Percentiles rank a stretch among this genome's conserved stretches.
These are phyloP conservation scores for Globisporangium orthogonon DNA, from an alignment of 352 stramenopile species.

Conservation along the genomic window DNA sequence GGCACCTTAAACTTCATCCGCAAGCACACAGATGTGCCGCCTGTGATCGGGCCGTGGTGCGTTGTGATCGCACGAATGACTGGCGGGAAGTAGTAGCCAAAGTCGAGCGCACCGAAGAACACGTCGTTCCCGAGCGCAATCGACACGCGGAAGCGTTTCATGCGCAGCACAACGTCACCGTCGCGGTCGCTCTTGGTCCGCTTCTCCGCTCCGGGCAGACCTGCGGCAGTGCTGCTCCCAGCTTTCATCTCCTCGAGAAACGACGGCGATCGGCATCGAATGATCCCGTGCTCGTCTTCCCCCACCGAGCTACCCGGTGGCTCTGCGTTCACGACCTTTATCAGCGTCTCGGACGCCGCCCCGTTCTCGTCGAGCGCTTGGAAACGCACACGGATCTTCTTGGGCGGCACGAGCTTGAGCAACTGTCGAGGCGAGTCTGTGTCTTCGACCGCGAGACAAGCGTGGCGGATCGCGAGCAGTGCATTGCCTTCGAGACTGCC, in stretches of 20 bases:
- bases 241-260: slow-evolving; percentile 52
- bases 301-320: slow-evolving; percentile 3
- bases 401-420: slow-evolving; percentile 37
- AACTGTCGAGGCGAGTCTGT: slow-evolving; percentile 38
- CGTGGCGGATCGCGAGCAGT: slow-evolving; percentile 22
- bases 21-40: slow-evolving; percentile 46
- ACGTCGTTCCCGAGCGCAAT: slow-evolving; percentile 33
- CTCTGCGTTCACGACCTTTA: slow-evolving; percentile 31
- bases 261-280: slow-evolving; percentile 39
- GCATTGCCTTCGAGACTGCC: slow-evolving; percentile 35
- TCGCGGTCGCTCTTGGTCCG: slow-evolving; percentile 8
- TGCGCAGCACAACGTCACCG: slow-evolving; percentile 6
- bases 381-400: slow-evolving; percentile 41
- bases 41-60: slow-evolving; percentile 60
- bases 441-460: slow-evolving; percentile 28
- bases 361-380: slow-evolving; percentile 28
- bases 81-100: slow-evolving; percentile 50
- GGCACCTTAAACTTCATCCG: slow-evolving; percentile 75
- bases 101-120: slow-evolving; percentile 39
- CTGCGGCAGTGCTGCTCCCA: neutral
- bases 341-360: slow-evolving; percentile 12
- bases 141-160: slow-evolving; percentile 31
- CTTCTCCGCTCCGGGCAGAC: neutral
- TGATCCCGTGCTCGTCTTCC: slow-evolving; percentile 13
- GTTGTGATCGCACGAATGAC: slow-evolving; percentile 53